phyloP scores from a whole-genome alignment of 2,329 filamentous ascomycete genomes.

The Neopestalotiopsis sp. region DNA sequence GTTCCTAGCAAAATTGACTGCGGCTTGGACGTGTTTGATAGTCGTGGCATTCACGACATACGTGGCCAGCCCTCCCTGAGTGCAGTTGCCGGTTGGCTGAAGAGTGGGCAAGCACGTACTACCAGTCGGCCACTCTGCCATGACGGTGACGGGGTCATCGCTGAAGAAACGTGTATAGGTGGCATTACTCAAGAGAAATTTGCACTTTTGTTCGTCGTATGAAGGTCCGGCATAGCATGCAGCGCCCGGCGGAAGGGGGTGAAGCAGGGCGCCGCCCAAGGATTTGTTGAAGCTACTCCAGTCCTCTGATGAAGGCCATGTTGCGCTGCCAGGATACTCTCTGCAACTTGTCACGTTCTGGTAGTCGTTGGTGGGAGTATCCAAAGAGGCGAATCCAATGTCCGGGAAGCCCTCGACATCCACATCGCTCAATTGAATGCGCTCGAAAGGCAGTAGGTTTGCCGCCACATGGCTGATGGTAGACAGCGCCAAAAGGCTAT shows the following conservation, averaged over 20 bases:
- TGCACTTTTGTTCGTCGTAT: slow-evolving; percentile 33
- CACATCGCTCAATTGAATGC: not conserved
- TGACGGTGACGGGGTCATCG: slow-evolving; percentile 37
- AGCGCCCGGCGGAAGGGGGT: slow-evolving; percentile 35
- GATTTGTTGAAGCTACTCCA: slow-evolving; percentile 37
- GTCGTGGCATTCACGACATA: slow-evolving; percentile 45
- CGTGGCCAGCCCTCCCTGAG: slow-evolving; percentile 41
- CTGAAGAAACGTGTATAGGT: slow-evolving; percentile 36
- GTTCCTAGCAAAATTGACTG: slow-evolving; percentile 47
- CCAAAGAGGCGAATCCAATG: not conserved
- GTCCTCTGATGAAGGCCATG: slow-evolving; percentile 35
- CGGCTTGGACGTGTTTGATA: slow-evolving; percentile 43
- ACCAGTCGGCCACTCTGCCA: slow-evolving; percentile 40
- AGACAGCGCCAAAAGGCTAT: not conserved
- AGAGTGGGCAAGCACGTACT: slow-evolving; percentile 38
- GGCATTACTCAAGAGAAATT: slow-evolving; percentile 34
- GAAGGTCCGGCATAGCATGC: slow-evolving; percentile 37
- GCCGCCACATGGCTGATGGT: not conserved
- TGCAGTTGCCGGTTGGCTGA: slow-evolving; percentile 34
- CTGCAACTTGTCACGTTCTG: not conserved
- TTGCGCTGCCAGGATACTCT: slow-evolving; percentile 27
- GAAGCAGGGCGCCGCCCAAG: slow-evolving; percentile 36
- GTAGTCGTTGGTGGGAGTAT: not conserved
- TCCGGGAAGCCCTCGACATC: not conserved
- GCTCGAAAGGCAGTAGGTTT: not conserved